These are phyloP conservation scores for Chlamydomonas sp. DNA, from an alignment of 139 green algal species.

Conservation along the genomic window DNA sequence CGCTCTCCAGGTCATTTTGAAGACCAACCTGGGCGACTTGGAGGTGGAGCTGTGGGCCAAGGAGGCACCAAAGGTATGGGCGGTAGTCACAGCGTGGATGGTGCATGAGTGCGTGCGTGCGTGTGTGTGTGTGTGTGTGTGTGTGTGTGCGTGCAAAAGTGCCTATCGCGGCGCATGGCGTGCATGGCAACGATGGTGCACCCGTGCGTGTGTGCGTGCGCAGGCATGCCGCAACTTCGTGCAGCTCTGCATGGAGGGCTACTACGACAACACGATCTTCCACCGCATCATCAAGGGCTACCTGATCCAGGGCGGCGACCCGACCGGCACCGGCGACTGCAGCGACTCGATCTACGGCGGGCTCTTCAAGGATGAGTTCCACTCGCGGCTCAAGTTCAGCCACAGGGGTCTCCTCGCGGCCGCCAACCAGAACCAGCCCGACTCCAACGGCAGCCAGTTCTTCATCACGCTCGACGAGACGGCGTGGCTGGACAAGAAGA, in stretches of 20 bases:
- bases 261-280: slow-evolving; percentile 88
- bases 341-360: slow-evolving; percentile 66
- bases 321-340: slow-evolving; percentile 61
- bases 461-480: slow-evolving; percentile 80
- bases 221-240: slow-evolving; percentile 89
- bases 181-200: not conserved
- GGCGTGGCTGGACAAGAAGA: slow-evolving; percentile 76
- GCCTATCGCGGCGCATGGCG: not conserved
- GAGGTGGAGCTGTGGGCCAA: slow-evolving; percentile 96
- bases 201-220: not conserved
- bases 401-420: slow-evolving; percentile 88
- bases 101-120: not conserved
- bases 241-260: slow-evolving; percentile 90
- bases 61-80: slow-evolving; percentile 76
- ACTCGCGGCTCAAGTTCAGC: slow-evolving; percentile 83
- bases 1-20: slow-evolving; percentile 70
- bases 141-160: not conserved
- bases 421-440: slow-evolving; percentile 74
- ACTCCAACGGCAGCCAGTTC: slow-evolving; percentile 92
- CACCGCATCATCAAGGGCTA: slow-evolving; percentile 81
- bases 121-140: not conserved
- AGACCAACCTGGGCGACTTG: slow-evolving; percentile 81
- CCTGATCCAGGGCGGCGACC: slow-evolving; percentile 66
- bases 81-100: not conserved
- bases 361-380: slow-evolving; percentile 85